A percentile compares a stretch with the other conserved stretches of the same genome.
Evolutionary conservation across 2,329 filamentous ascomycete genomes (phyloP).

Genomic region (Xylariaceae sp.): DNA sequence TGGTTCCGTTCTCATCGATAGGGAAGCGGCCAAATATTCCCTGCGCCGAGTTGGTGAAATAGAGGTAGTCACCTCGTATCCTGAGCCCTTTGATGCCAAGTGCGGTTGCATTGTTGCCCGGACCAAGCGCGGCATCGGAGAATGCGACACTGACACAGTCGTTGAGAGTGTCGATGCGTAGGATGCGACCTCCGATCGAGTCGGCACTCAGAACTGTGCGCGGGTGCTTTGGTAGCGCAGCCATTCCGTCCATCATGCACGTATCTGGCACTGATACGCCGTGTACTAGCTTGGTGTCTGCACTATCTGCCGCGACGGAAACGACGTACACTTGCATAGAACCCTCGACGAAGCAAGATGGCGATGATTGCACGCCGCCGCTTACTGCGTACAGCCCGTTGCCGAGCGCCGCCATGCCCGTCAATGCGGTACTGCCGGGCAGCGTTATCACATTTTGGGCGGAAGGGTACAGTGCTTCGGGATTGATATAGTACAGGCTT

Average conservation of each 20-base stretch:
- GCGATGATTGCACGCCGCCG: conserved; percentile 21
- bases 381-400: conserved; percentile 27
- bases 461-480: conserved; percentile 20
- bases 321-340: conserved; percentile 26
- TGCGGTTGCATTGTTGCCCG: conserved; percentile 1
- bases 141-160: conserved; percentile 21
- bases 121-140: conserved; percentile 19
- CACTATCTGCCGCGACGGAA: conserved; percentile 19
- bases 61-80: conserved; percentile 24
- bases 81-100: conserved; percentile 30
- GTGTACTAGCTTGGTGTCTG: conserved; percentile 21
- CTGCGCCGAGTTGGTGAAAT: conserved; percentile 33
- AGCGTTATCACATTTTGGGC: conserved; percentile 21
- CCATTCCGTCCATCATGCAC: conserved; percentile 27
- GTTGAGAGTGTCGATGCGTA: conserved; percentile 24
- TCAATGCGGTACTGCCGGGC: conserved; percentile 14
- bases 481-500: conserved; percentile 28
- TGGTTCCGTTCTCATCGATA: conserved; percentile 24
- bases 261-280: conserved; percentile 24
- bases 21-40: conserved; percentile 21
- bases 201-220: conserved; percentile 27
- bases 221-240: conserved; percentile 26
- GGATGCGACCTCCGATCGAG: conserved; percentile 25
- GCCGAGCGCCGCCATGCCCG: conserved; percentile 23
- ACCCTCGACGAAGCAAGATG: conserved; percentile 12